These are phyloP conservation scores for Geosiphon pyriformis DNA, from an alignment of 192 early-diverging fungal species.

Conservation along the genomic window DNA sequence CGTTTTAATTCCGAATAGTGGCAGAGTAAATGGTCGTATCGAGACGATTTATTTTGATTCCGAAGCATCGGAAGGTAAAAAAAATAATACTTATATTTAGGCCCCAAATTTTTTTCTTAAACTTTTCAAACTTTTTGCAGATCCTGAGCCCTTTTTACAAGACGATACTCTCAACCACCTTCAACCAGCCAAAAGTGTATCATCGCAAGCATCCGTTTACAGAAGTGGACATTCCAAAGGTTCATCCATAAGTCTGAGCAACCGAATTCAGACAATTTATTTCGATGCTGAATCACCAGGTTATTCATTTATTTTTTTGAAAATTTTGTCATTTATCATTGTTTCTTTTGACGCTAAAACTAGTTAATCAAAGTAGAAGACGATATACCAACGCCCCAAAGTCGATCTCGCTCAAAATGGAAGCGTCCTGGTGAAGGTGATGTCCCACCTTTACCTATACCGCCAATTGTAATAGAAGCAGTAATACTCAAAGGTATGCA, in stretches of 20 bases:
- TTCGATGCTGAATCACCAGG: not conserved
- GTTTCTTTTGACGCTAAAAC: too few species aligned
- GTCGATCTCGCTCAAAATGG: not conserved
- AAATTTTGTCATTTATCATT: too few species aligned
- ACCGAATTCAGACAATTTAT: not conserved
- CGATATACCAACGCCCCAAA: not conserved
- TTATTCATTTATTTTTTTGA: too few species aligned
- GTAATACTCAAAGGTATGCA: not conserved
- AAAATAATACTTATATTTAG: too few species aligned
- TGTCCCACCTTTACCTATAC: not conserved
- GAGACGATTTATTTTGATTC: not conserved
- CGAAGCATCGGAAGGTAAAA: not conserved
- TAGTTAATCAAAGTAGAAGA: too few species aligned
- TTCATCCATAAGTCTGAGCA: not conserved
- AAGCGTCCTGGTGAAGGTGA: not conserved
- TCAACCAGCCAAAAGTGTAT: not conserved
- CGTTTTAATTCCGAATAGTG: not conserved
- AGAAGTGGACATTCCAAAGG: not conserved
- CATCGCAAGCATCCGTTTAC: not conserved
- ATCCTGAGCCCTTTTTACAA: not conserved
- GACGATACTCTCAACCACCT: not conserved
- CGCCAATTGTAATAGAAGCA: not conserved
- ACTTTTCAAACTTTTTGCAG: not conserved
- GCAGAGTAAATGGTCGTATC: not conserved
- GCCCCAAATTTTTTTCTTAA: not conserved